Base-by-base conservation (phyloP, 352 stramenopile genomes). In the Peronospora belbahrii region DNA sequence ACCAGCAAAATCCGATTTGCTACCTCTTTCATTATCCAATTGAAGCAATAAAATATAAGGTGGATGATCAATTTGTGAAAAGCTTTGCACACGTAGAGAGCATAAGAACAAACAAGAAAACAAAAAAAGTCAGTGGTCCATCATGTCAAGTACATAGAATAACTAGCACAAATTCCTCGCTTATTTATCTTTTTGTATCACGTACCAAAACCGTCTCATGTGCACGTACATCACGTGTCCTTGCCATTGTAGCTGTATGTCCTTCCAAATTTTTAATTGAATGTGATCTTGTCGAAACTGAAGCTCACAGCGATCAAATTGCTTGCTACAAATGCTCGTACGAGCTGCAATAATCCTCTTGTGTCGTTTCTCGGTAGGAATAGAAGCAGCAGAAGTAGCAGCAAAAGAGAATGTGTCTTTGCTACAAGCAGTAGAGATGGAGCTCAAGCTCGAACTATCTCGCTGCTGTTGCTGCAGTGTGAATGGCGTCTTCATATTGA, bases 1-100 rank as follows among this genome's bases (percentile, higher is more conserved):
- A 19, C 56, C 42, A 0, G 61, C 56, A 45, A 88, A 79, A 0
- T 56, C 34, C 5, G 61, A 69, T 6, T 59, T 23, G 0, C 53
- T 58, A n/a, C n/a, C n/a, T 32, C 48, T 55, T 0, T 42, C 42
- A n/a, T 47, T 33, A 11, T 63, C 47, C 14, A 88, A 31, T 46
- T 84, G 50, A 23, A 88, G 27, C 36, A 88, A 51, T 19, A 81
- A 33, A 52, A 84, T 70, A 39, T 74, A 85, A 6, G 73, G 76
- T 8, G 68, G 42, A 2, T 36, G 28, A n/a, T 62, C 24, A 0
- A 42, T 50, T 17, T 19, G 49, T 7, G 62, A 61, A 10, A 72
- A 74, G 31, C 68, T 79, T n/a, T 20, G 1, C 32, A 48, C 10
- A 8, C 2, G 30, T 10, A 38, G 15, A 41, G 15, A 24, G 18